These are phyloP conservation scores for Lentinula boryana DNA, from an alignment of 768 basidiomycete genomes.

Conservation along the genomic window DNA sequence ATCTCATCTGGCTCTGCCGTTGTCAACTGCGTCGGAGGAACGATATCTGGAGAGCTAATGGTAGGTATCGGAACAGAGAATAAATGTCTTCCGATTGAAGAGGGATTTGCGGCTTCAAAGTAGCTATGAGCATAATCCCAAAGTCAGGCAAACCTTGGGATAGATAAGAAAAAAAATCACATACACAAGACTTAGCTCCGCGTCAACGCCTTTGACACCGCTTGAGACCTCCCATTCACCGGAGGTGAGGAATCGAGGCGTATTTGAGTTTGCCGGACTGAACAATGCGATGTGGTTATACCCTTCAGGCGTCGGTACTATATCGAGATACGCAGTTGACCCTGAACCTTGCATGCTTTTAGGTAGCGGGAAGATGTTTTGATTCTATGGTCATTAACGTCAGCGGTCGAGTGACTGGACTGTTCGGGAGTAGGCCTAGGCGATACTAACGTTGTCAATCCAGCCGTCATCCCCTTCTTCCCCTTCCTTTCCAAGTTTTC, in stretches of 20 bases:
- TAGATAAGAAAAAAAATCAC: slow-evolving; percentile 20
- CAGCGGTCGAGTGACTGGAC: slow-evolving; percentile 4
- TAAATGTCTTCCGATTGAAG: slow-evolving; percentile 77
- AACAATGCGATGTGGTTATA: slow-evolving; percentile 93
- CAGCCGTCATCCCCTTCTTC: slow-evolving; percentile 91
- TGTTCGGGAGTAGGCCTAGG: neutral
- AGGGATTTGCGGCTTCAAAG: slow-evolving; percentile 81
- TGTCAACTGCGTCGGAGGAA: slow-evolving; percentile 44
- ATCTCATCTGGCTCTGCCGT: slow-evolving; percentile 32
- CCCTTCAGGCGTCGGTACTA: slow-evolving; percentile 76
- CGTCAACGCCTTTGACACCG: slow-evolving; percentile 68
- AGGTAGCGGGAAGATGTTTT: slow-evolving; percentile 58
- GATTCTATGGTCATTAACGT: slow-evolving; percentile 34
- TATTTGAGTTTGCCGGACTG: slow-evolving; percentile 61
- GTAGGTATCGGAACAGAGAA: slow-evolving; percentile 74
- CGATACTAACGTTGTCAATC: slow-evolving; percentile 73
- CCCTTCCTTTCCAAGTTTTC: slow-evolving; percentile 74
- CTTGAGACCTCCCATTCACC: slow-evolving; percentile 78
- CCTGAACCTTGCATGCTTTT: slow-evolving; percentile 31
- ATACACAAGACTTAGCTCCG: slow-evolving; percentile 63
- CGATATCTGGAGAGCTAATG: slow-evolving; percentile 25
- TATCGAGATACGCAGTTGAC: slow-evolving; percentile 77
- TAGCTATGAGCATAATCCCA: slow-evolving; percentile 47
- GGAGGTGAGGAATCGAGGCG: slow-evolving; percentile 77
- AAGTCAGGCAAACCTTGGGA: slow-evolving; percentile 8